phyloP scores from a whole-genome alignment of 257 asterid genomes.

The Solanum sejunctum region DNA sequence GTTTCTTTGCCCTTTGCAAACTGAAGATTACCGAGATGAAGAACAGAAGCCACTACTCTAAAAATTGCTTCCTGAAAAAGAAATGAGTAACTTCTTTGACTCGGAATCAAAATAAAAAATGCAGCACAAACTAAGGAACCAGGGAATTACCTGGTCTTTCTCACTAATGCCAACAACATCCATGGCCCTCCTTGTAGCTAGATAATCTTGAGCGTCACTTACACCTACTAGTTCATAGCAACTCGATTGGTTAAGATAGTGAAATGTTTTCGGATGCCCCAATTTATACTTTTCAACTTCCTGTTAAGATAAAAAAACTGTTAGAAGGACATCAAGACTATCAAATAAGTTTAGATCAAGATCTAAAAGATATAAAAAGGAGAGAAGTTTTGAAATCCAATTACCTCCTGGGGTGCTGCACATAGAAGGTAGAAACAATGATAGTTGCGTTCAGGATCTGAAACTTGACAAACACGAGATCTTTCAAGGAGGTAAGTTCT shows the following conservation, averaged over 20 bases:
- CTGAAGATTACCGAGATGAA: conserved; percentile 82
- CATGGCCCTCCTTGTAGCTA: conserved; percentile 99
- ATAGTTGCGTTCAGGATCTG: conserved; percentile 96
- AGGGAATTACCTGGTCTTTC: conserved; percentile 61
- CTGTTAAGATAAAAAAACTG: conserved; percentile 32
- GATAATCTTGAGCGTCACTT: conserved; percentile 85
- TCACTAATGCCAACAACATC: conserved; percentile 93
- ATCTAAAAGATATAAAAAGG: neutral
- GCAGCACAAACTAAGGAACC: conserved; percentile 1
- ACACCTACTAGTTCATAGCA: conserved; percentile 80
- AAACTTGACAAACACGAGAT: conserved; percentile 96
- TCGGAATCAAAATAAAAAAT: neutral
- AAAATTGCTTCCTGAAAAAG: conserved; percentile 81
- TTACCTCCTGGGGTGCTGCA: conserved; percentile 96
- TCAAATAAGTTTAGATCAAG: neutral
- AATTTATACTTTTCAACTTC: conserved; percentile 78
- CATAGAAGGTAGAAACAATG: conserved; percentile 96
- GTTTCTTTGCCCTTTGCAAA: conserved; percentile 74
- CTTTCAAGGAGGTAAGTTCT: conserved; percentile 97
- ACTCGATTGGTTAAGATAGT: conserved; percentile 86
- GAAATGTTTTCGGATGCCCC: conserved; percentile 67
- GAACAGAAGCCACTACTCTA: conserved; percentile 94
- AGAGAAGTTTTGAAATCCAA: neutral
- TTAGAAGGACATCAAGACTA: conserved; percentile 5
- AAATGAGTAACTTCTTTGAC: conserved; percentile 7